Evolutionary conservation across 2,329 filamentous ascomycete species (phyloP).

Genomic region (Colletotrichum sojae): DNA sequence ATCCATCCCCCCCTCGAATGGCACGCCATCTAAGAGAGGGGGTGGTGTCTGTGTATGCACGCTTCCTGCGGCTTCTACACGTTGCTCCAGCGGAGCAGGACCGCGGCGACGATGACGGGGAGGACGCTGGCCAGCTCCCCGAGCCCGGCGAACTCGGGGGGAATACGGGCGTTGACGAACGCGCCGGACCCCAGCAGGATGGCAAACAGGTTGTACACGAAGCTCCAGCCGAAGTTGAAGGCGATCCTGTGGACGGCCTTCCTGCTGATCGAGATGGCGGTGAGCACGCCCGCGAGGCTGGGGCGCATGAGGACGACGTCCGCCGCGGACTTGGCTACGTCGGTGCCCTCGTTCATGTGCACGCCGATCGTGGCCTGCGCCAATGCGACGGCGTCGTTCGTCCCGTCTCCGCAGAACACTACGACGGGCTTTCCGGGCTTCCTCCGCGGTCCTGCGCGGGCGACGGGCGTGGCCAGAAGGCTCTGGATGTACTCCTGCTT

Average conservation of each 20-base stretch:
- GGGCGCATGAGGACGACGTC: conserved; percentile 78
- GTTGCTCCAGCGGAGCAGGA: conserved; percentile 60
- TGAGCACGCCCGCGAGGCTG: conserved; percentile 67
- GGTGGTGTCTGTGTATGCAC: too few relatives aligned
- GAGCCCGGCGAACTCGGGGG: conserved; percentile 75
- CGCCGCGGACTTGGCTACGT: conserved; percentile 76
- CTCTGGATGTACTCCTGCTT: conserved; percentile 61
- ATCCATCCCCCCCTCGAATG: background rate
- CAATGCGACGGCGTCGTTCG: conserved; percentile 82
- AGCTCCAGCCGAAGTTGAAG: conserved; percentile 81
- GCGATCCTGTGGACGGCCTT: conserved; percentile 64
- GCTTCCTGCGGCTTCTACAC: conserved; percentile 41
- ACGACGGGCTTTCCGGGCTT: conserved; percentile 57
- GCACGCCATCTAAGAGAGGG: background rate
- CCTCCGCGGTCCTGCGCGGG: background rate
- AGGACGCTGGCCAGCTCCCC: conserved; percentile 82
- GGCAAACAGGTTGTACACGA: conserved; percentile 79
- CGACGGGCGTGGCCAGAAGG: conserved; percentile 48
- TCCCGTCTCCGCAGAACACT: conserved; percentile 83
- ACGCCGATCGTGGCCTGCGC: conserved; percentile 80
- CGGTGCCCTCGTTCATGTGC: conserved; percentile 73
- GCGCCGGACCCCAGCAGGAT: conserved; percentile 77
- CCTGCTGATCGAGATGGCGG: conserved; percentile 68
- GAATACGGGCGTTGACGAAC: conserved; percentile 67
- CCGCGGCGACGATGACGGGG: conserved; percentile 74